Evolutionary conservation across 2,329 filamentous ascomycete genomes (phyloP), one percentile per base, ranked within the genome.

Genomic region (Neofusicoccum parvum): DNA sequence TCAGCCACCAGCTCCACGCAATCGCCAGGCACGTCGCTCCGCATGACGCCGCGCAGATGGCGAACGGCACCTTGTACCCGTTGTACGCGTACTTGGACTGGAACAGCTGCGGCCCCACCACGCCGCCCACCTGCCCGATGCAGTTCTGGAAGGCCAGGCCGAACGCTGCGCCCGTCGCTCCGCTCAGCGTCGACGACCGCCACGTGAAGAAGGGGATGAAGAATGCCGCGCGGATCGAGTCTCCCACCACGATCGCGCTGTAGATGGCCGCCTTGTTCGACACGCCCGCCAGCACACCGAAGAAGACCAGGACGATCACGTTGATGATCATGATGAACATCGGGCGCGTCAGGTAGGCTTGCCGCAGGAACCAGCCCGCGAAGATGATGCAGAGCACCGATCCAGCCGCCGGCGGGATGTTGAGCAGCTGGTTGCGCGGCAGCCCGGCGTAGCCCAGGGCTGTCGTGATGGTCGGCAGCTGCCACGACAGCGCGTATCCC

Each of bases 161-260:
- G 65, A 83, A 82, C 0, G 80, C 80, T 0, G 80, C 79, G 7
- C 80, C 81, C 0, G 81, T 83, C 6, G 76, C 77, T 1, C 81
- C 80, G 0, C 70, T 70, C 1, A 82, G 71, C 7, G 79, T 80
- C 3, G 79, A 76, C 3, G 80, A 80, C 50, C 80, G 74, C 79
- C 63, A 82, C 20, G 76, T 76, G 79, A 80, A 83, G 67, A 82
- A 82, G 0, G 80, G 78, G 12, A 83, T 80, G 65, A 81, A 81
- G 60, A 80, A 81, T 3, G 74, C 70, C 10, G 73, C 73, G 65
- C 81, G 81, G 64, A 82, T 81, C 62, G 79, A 73, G 0, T 75
- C 79, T 4, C 81, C 80, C 12, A 84, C 74, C 5, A 80, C 76
- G 65, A 80, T 81, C 5, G 79, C 78, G 3, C 78, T 72, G 68